phyloP scores from a whole-genome alignment of 169 alveolate species.

The Amoebophrya sp. region DNA sequence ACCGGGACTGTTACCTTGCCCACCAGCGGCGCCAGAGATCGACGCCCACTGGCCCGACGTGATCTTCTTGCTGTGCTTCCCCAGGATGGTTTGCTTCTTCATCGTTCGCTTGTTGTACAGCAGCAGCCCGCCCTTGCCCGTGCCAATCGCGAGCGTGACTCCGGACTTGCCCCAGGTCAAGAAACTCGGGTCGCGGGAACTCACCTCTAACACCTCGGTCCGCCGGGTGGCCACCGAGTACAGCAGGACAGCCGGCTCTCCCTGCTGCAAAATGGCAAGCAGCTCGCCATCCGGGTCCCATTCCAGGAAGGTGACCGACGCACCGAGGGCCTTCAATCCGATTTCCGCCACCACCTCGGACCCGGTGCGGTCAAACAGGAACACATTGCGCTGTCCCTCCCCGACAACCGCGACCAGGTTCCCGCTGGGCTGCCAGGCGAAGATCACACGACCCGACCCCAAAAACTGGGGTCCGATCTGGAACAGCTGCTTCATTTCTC shows the following conservation, averaged over 20 bases:
- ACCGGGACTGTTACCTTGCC: no score
- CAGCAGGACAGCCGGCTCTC: neutral
- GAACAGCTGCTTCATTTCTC: neutral
- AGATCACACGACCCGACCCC: neutral
- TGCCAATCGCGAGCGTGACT: neutral
- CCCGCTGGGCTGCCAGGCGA: neutral
- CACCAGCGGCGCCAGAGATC: no score
- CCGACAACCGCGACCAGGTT: neutral
- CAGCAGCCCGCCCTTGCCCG: neutral
- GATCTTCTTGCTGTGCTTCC: constrained; percentile 39
- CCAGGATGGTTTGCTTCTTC: constrained; percentile 49
- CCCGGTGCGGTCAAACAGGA: neutral
- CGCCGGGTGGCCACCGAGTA: neutral
- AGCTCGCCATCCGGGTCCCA: neutral
- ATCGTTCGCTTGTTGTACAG: constrained; percentile 33
- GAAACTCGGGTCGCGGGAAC: neutral
- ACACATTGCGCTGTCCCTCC: neutral
- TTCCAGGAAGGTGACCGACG: neutral
- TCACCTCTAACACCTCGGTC: neutral
- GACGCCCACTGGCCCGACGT: constrained; percentile 27
- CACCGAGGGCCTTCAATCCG: neutral
- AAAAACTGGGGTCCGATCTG: neutral
- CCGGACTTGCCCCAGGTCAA: neutral
- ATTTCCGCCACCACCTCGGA: neutral
- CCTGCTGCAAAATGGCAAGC: neutral